Conservation (phyloP, 2,329 filamentous ascomycete genomes). For the Corynespora cassiicola region DNA sequence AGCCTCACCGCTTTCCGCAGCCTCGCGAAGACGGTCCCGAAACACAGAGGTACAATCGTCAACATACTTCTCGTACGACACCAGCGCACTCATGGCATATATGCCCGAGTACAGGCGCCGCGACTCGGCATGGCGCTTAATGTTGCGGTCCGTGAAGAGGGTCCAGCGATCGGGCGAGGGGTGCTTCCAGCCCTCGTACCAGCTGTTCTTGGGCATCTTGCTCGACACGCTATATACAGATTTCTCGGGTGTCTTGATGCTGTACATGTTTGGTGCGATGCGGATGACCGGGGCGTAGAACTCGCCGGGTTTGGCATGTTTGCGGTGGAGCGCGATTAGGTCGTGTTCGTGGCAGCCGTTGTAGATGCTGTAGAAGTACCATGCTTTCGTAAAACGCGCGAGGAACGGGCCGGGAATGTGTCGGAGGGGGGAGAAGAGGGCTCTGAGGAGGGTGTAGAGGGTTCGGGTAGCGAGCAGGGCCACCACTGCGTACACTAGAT, state of each 20-base stretch:
- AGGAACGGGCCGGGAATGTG: constrained; percentile 14
- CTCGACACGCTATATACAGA: constrained; percentile 15
- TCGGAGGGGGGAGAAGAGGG: constrained; percentile 11
- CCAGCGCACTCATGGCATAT: constrained; percentile 45
- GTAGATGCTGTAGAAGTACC: constrained; percentile 18
- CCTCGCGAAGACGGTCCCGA: constrained; percentile 27
- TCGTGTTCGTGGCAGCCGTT: constrained; percentile 11
- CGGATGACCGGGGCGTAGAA: constrained; percentile 8
- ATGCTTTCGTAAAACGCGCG: constrained; percentile 16
- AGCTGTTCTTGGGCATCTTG: constrained; percentile 12
- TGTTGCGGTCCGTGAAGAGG: constrained; percentile 48
- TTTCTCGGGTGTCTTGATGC: constrained; percentile 7
- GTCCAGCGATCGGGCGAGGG: constrained; percentile 42
- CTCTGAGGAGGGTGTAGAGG: constrained; percentile 9
- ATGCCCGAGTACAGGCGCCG: constrained; percentile 45
- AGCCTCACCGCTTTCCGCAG: constrained; percentile 26
- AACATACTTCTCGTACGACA: constrained; percentile 43
- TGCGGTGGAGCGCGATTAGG: constrained; percentile 19
- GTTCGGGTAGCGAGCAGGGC: no score
- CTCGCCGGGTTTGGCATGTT: constrained; percentile 3
- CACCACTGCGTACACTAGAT: no score
- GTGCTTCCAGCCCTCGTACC: constrained; percentile 43
- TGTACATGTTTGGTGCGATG: constrained; percentile 9
- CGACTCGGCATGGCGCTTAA: constrained; percentile 44
- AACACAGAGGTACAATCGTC: constrained; percentile 46